Evolutionary conservation across 106 monocot species (phyloP).

Genomic region (Acorus calamus): DNA sequence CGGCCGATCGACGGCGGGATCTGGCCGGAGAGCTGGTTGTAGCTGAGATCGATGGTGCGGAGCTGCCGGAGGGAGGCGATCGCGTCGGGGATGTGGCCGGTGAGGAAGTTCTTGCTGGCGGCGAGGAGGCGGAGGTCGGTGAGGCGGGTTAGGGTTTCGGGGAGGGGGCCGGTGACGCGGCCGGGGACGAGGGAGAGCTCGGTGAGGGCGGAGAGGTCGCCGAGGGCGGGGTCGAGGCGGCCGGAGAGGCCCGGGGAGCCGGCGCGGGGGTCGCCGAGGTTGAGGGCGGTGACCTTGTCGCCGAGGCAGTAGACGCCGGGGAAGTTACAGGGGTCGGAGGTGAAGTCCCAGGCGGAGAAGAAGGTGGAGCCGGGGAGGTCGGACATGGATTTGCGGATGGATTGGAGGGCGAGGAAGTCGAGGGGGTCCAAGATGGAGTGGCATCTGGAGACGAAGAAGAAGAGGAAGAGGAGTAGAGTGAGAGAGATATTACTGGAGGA

Average conservation of each 20-base stretch:
- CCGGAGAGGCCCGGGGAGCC: constrained; percentile 54
- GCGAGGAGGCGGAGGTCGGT: constrained; percentile 53
- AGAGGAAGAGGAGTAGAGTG: constrained; percentile 4
- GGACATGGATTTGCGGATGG: constrained; percentile 39
- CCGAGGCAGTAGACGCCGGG: constrained; percentile 49
- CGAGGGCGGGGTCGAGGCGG: constrained; percentile 33
- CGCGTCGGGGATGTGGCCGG: constrained; percentile 36
- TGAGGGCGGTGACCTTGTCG: constrained; percentile 31
- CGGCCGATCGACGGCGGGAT: constrained; percentile 26
- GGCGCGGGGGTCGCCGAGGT: constrained; percentile 61
- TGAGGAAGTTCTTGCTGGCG: constrained; percentile 47
- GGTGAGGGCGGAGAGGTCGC: constrained; percentile 35
- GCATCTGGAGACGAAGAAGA: constrained; percentile 5
- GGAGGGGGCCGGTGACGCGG: constrained; percentile 41
- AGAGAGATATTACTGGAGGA: constrained; percentile 2
- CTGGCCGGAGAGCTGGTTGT: constrained; percentile 45
- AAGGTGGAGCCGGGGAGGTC: constrained; percentile 60
- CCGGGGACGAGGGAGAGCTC: constrained; percentile 67
- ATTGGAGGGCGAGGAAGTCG: constrained; percentile 63
- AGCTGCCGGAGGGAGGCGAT: constrained; percentile 26
- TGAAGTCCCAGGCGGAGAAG: constrained; percentile 58
- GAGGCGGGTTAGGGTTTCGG: constrained; percentile 22
- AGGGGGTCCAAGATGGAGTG: constrained; percentile 34
- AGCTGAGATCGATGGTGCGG: constrained; percentile 59
- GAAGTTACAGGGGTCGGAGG: constrained; percentile 56